Conservation (phyloP, 2,329 filamentous ascomycete species). For the Ilyonectria sp. region DNA sequence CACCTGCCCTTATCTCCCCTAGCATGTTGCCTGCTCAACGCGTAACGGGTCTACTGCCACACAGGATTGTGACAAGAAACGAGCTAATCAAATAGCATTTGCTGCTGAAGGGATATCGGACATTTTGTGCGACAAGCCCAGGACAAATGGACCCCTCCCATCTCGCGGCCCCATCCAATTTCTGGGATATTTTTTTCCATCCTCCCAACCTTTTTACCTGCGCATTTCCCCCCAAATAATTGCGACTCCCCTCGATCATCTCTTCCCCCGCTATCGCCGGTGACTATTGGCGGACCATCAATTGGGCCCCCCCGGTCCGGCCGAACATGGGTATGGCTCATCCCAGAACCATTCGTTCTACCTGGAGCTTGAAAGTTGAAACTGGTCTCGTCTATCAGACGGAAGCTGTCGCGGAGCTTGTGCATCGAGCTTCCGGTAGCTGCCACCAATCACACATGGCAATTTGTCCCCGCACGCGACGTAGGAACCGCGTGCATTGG, state of each 20-base stretch:
- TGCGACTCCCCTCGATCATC: constrained; percentile 19
- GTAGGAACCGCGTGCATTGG: constrained; percentile 19
- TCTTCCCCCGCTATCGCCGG: constrained; percentile 17
- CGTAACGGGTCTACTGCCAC: constrained; percentile 9
- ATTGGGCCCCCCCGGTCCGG: constrained; percentile 7
- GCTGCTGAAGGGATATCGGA: constrained; percentile 15
- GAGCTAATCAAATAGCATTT: constrained; percentile 16
- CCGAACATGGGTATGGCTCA: constrained; percentile 23
- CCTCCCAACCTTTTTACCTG: constrained; percentile 10
- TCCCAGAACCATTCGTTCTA: constrained; percentile 29
- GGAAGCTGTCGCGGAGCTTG: constrained; percentile 29
- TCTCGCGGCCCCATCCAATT: constrained; percentile 17
- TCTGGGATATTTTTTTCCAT: constrained; percentile 6
- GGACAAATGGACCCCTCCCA: constrained; percentile 7
- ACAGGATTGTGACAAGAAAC: constrained; percentile 3
- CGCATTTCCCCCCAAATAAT: constrained; percentile 25
- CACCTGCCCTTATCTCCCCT: constrained; percentile 19
- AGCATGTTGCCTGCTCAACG: constrained; percentile 28
- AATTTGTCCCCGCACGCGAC: constrained; percentile 32
- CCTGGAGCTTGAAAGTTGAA: constrained; percentile 34
- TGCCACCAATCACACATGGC: constrained; percentile 40
- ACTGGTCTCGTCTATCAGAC: constrained; percentile 30
- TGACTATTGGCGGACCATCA: constrained; percentile 14
- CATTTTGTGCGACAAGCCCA: constrained; percentile 18
- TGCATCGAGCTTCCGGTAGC: constrained; percentile 32